A percentile compares a stretch with the other conserved stretches of the same genome.
phyloP scores from a whole-genome alignment of 495 filamentous ascomycete genomes.

The Bryoglossum gracile region DNA sequence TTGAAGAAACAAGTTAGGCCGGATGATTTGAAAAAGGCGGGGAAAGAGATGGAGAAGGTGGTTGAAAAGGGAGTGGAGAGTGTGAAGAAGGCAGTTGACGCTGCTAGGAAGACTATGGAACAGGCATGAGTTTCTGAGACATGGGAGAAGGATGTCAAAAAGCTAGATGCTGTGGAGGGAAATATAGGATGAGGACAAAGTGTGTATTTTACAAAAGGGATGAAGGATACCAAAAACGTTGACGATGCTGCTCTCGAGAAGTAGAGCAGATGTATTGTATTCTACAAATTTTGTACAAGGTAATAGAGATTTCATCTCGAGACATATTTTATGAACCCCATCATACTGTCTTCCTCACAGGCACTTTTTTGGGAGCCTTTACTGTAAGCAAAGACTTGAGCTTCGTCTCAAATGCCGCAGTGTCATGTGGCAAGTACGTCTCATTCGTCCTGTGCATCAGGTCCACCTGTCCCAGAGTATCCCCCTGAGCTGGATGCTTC shows the following conservation, averaged over 20 bases:
- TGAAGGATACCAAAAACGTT: neutral
- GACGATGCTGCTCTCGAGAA: neutral
- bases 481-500: conserved; percentile 24
- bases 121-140: conserved; percentile 21
- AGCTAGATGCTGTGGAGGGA: too few relatives aligned
- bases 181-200: too few relatives aligned
- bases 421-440: conserved; percentile 32
- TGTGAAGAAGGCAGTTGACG: conserved; percentile 62
- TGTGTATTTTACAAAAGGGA: too few relatives aligned
- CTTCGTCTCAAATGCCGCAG: conserved; percentile 29
- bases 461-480: conserved; percentile 29
- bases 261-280: conserved; percentile 4
- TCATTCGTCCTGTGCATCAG: conserved; percentile 31
- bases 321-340: conserved; percentile 15
- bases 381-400: conserved; percentile 26
- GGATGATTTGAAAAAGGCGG: conserved; percentile 61
- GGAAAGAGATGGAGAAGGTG: conserved; percentile 65
- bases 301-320: conserved; percentile 1
- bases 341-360: neutral
- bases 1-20: conserved; percentile 47
- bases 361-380: neutral
- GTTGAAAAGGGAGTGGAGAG: conserved; percentile 61
- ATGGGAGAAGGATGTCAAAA: too few relatives aligned
- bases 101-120: conserved; percentile 52
- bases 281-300: conserved; percentile 24